Conservation (phyloP, 176 grass and related monocot genomes). For the Rhynchospora breviuscula region DNA sequence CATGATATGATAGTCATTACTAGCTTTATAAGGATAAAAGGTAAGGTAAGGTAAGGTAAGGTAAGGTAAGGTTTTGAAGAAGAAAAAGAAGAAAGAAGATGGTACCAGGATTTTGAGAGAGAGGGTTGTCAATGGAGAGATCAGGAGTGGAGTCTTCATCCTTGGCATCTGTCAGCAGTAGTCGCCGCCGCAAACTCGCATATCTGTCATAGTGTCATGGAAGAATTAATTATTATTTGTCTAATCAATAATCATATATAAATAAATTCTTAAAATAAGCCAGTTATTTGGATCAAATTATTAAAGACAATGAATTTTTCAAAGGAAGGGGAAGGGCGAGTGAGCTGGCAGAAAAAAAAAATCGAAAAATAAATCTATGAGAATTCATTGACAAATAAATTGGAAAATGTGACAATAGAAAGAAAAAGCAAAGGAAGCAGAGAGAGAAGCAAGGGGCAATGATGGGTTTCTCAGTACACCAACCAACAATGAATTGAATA, state of each 20-base stretch:
- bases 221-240: background rate
- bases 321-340: background rate
- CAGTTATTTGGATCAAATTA: too few relatives aligned
- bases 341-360: background rate
- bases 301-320: background rate
- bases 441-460: background rate
- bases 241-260: background rate
- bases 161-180: slow-evolving; percentile 70
- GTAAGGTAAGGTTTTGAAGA: background rate
- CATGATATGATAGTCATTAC: background rate
- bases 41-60: too few relatives aligned
- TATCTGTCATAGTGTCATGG: slow-evolving; percentile 36
- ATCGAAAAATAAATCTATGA: too few relatives aligned
- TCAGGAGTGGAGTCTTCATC: slow-evolving; percentile 54
- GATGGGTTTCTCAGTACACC: too few relatives aligned
- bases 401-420: background rate
- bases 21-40: background rate
- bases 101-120: slow-evolving; percentile 93
- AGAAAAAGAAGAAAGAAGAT: background rate
- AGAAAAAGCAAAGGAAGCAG: background rate
- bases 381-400: too few relatives aligned
- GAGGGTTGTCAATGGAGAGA: slow-evolving; percentile 74
- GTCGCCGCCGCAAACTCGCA: slow-evolving; percentile 62
- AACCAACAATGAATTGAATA: background rate
- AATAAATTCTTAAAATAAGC: too few relatives aligned